Evolutionary conservation across 257 asterid genomes (phyloP), one percentile per base, ranked within the genome.

Genomic region (Scutellaria galericulata): DNA sequence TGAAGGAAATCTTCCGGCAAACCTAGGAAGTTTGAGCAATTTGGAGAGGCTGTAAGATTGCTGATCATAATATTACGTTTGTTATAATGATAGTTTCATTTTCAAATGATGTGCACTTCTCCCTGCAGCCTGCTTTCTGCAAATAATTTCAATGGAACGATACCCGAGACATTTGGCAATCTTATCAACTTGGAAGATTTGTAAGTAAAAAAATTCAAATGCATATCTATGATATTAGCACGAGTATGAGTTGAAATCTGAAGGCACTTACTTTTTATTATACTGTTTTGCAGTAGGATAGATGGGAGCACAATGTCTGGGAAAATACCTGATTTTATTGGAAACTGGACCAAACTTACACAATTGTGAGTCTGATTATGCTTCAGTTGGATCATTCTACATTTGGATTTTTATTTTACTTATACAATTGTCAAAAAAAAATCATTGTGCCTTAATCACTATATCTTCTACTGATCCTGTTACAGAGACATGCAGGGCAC

Each of bases 401-500:
- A 37, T 6, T 20, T 44, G 9, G 13, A 18, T 68, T 14, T 41
- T 44, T 44, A 42, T n/a, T 56, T 63, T 45, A n/a, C 41, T 0
- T 53, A 44, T n/a, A 40, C 18, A 50, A 52, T 3, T 37, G 61
- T 39, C 47, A 14, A 45, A 67, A 22, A 22, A 31, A 31, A 31
- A 0, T 35, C 22, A 15, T 58, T 13, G 0, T 42, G 3, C 55
- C 48, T 69, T 58, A 41, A 78, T 64, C 5, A 44, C 45, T 18
- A 72, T 45, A 39, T 51, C 42, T 59, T 51, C 42, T 59, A 42
- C 52, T 61, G 41, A 76, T 64, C 72, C 68, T 76, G 27, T 77
- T 82, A 74, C 88, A 90, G 98, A 45, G 87, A 88, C 76, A 73
- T 90, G 85, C 92, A 90, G 79, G 98, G 98, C 60, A 87, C 97